Evolutionary conservation across 768 basidiomycete genomes (phyloP), one percentile per base, ranked within the genome.

Genomic region (Filobasidium floriforme): DNA sequence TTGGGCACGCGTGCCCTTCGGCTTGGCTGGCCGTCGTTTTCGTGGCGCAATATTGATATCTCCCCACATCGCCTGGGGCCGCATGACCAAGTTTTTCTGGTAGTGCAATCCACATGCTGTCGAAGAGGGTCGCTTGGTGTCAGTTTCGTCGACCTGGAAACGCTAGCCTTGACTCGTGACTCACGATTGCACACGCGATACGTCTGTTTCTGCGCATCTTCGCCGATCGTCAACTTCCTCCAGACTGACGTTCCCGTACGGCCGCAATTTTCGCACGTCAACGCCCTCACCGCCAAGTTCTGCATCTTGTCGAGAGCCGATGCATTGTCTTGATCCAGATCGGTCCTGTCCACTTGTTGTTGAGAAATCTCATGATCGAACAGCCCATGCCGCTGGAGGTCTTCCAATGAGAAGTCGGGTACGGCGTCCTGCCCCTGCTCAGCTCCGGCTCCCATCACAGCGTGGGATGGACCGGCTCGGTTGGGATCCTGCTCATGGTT

Each of bases 31-130:
- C 22, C 59, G 54, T 61, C 67, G 67, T 65, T 62, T 68, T 24
- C 55, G 46, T 15, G 67, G 63, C 32, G 60, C 46, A 11, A 46
- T 44, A 22, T 37, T 49, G 14, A 62, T 22, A 41, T 68, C 60
- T 22, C 67, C 67, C 67, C 67, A 68, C 18, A 65, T 19, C 2
- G 59, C 43, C n/a, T 60, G 57, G n/a, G 67, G 67, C 6, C 67
- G 67, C 67, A 68, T 68, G 22, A 65, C 63, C 9, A 44, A 63
- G 46, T 68, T 65, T 41, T 68, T 65, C 26, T 54, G 59, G 43
- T 68, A 68, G 41, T 68, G 67, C 10, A 65, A 40, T 11, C 67
- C 63, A 41, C 67, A 68, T 9, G 67, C 67, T 68, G 57, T 10
- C 9, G 24, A 32, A 37, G 28, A n/a, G 32, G 18, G 24, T 41